Evolutionary conservation across 192 early-diverging fungal genomes (phyloP), one percentile per base, ranked within the genome.

Genomic region (Obelidium mucronatum): DNA sequence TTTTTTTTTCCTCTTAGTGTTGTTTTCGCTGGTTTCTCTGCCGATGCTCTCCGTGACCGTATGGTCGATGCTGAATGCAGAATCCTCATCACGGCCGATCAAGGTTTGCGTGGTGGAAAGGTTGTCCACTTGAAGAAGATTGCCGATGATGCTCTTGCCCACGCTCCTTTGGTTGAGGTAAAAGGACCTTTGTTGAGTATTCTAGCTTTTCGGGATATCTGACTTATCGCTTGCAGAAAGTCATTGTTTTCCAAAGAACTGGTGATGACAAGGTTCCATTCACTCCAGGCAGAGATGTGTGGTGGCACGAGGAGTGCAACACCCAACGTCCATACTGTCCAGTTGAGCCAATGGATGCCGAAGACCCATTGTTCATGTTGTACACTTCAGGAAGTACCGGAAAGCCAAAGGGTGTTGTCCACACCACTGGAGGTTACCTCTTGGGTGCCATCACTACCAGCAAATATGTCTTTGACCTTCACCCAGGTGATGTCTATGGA

Each of bases 1-100:
- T 67, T 36, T 66, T 33, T 28, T 2, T 51, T 44, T 17, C n/a
- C 53, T 39, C 4, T 19, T 53, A 86, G 91, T 26, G 97, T 98
- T 52, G 92, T 98, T 72, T 98, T 98, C 89, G 97, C 97, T 8
- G 97, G 97, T 37, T 98, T 98, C 85, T 95, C 94, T 42, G 89
- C 96, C 48, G 93, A 95, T 39, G 94, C 96, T 5, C 86, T 98
- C 30, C 92, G 95, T 51, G 95, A 97, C 84, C 94, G 97, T 78
- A 92, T 98, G 52, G 78, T 86, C 33, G 96, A 98, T 69, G 92
- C 92, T 54, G 81, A 85, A 51, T 92, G 92, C 70, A 89, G 88
- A 72, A 67, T 98, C 26, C 87, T 98, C 31, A 88, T 98, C 68
- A 98, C 97, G 0, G 90, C 97, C 69, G 96, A 98, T 82, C 95